Evolutionary conservation across 768 basidiomycete species (phyloP), one percentile per base, ranked within the genome.

Genomic region (Tremella fuciformis): DNA sequence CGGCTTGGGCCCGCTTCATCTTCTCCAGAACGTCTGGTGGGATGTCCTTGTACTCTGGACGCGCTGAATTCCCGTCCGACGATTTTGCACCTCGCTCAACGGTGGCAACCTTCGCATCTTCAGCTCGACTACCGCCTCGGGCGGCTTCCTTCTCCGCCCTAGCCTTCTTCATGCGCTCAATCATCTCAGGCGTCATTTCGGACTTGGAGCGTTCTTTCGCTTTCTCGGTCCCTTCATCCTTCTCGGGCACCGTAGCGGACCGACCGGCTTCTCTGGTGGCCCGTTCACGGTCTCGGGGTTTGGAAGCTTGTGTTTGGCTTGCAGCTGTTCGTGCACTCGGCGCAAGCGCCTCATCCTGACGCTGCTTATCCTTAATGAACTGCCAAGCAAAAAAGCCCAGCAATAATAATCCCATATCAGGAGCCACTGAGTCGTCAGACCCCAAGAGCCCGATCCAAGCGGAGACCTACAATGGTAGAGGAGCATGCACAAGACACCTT

Each of bases 331-430:
- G 18, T 8, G 19, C 38, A 9, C 29, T 18, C 13, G 51, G 9
- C 25, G 9, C 34, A 40, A 18, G 9, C 16, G 19, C 37, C 42
- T 40, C 40, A 11, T 26, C 24, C 55, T 41, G 41, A 44, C 55
- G 18, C 22, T 56, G 42, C 29, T 11, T 34, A 6, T 34, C 6
- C 29, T 11, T 34, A 34, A 44, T 26, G 41, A 40, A 22, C 18
- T 67, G 63, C 63, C 59, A 65, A 2, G 62, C 53, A 48, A 67
- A 70, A 52, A 67, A 67, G 1, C 49, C 56, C 29, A 70, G 47
- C 9, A 70, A 39, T 0, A 63, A 41, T 1, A 65, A 44, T 2
- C 65, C 69, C 11, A 70, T 52, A 37, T 70, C 63, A 18, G 54
- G 58, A 24, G 60, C 37, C 8, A 65, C 69, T 70, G 42, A 13